Evolutionary conservation across 208 protist species (phyloP), one percentile per base, ranked within the genome.

Genomic region (Crithidia fasciculata): DNA sequence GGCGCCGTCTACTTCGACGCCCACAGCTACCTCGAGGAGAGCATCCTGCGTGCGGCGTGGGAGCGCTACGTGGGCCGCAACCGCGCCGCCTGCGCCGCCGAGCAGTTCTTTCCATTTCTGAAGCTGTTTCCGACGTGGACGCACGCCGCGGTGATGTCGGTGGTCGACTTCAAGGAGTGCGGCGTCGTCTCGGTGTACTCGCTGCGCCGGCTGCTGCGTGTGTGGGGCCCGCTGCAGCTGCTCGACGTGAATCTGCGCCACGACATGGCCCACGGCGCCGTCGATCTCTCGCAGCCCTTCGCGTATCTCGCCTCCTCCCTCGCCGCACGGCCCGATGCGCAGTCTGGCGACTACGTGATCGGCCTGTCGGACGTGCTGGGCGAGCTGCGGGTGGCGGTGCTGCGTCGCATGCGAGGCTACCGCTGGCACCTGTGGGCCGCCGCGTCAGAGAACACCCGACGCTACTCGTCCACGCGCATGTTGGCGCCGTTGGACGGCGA

Each of bases 181-280:
- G 92, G 89, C 53, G 87, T 97, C 10, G 76, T 95, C 44, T 94
- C 90, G 5, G 72, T 95, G 44, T 94, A 88, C 67, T 83, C 86
- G 18, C 67, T 97, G 72, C 78, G 88, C 16, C 75, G 84, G n/a
- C 83, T 97, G 13, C 78, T 97, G 16, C 66, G 63, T 53, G 80
- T 97, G 55, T 97, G 90, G 90, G 92, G 92, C 16, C 90, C 92
- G 49, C 86, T 97, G 68, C 72, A 89, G 49, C 69, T 95, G 61
- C 79, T 97, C 28, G 85, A 90, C 58, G 72, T 80, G 64, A 93
- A 91, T 78, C 74, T 97, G 69, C 72, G 67, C 54, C 78, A 88
- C 45, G 87, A 93, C 67, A 69, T 93, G 59, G 66, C 61, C 50
- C 78, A 70, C 52, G 88, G 86, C 36, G 59, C 83, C n/a, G 72